Evolutionary conservation across 2,329 filamentous ascomycete genomes (phyloP), one percentile per base, ranked within the genome.

Genomic region (Pseudogymnoascus sp.): DNA sequence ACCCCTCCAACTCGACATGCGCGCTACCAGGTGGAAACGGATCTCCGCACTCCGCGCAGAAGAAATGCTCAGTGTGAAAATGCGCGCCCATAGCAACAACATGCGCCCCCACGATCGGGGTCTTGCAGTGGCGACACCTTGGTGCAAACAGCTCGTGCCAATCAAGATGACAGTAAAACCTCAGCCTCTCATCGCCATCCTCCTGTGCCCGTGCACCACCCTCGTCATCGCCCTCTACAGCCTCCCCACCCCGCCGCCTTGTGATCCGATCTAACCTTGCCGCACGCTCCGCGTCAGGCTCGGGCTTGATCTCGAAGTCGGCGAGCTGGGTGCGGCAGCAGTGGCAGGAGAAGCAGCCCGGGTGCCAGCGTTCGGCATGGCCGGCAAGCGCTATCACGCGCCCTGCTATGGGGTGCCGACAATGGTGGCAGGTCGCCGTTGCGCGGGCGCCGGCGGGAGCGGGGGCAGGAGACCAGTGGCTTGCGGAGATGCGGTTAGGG

Each of bases 81-180:
- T 96, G 92, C n/a, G 88, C 85, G 1, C 95, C 95, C 63, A 96
- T 91, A 1, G 95, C 95, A 12, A 97, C 88, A 33, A 97, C 88
- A 68, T 98, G 91, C 76, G 98, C 93, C 43, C 93, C 93, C 69
- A 98, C 87, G 71, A 99, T 99, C 3, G 95, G 93, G 6, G 95
- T 99, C 75, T 89, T 92, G 83, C 95, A 99, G 75, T 90, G 92
- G 78, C 95, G 95, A 82, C 95, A 99, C 43, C 91, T 87, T 4
- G 95, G 95, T 33, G 90, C 92, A 76, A 91, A 99, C 62, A 89
- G 80, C 77, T 99, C 95, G 75, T 99, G 95, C 84, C 93, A 99
- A 79, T 99, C 95, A n/a, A 99, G 84, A 74, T 98, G 93, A 77
- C 95, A 99, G 78, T 90, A 99, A 82, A 98, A 98, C 10, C 93